Percentiles rank a stretch among this genome's conserved stretches.
phyloP scores from a whole-genome alignment of 208 protist genomes.

The Crithidia bombi region DNA sequence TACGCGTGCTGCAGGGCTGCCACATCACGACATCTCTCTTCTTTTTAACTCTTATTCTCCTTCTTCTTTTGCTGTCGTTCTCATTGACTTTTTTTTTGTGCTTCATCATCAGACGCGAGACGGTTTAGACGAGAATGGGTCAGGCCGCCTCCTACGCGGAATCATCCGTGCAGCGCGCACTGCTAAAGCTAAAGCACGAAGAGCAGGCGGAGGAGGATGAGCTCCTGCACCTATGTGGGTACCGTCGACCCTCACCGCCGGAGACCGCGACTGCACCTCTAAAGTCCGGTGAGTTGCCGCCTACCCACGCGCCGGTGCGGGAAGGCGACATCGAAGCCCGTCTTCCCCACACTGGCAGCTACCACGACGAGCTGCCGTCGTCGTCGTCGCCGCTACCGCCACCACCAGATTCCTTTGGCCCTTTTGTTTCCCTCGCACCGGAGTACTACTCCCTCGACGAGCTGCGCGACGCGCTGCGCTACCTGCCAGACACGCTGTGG shows the following conservation, averaged over 20 bases:
- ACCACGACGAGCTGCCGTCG: not conserved
- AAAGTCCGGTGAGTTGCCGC: not conserved
- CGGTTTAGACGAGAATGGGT: slow-evolving; percentile 31
- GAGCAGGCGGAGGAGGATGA: slow-evolving; percentile 44
- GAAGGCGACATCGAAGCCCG: not conserved
- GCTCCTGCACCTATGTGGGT: slow-evolving; percentile 37
- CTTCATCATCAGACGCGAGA: not conserved
- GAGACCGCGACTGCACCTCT: not conserved
- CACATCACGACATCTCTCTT: not conserved
- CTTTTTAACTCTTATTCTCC: not conserved
- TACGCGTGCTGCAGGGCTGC: too few species aligned
- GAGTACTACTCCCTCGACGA: slow-evolving; percentile 63
- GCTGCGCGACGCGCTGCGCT: slow-evolving; percentile 48
- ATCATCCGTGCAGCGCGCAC: slow-evolving; percentile 45
- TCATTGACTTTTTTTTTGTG: slow-evolving; percentile 10
- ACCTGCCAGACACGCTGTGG: slow-evolving; percentile 61
- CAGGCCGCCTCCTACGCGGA: slow-evolving; percentile 63
- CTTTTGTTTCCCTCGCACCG: slow-evolving; percentile 38
- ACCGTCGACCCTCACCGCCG: slow-evolving; percentile 11
- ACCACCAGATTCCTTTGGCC: slow-evolving; percentile 29
- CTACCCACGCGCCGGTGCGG: not conserved
- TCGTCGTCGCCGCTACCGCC: slow-evolving; percentile 16
- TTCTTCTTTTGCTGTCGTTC: not conserved
- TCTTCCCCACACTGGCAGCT: too few species aligned
- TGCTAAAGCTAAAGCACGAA: slow-evolving; percentile 43